phyloP scores from a whole-genome alignment of 106 monocot genomes.

The Platanthera guangdongensis region DNA sequence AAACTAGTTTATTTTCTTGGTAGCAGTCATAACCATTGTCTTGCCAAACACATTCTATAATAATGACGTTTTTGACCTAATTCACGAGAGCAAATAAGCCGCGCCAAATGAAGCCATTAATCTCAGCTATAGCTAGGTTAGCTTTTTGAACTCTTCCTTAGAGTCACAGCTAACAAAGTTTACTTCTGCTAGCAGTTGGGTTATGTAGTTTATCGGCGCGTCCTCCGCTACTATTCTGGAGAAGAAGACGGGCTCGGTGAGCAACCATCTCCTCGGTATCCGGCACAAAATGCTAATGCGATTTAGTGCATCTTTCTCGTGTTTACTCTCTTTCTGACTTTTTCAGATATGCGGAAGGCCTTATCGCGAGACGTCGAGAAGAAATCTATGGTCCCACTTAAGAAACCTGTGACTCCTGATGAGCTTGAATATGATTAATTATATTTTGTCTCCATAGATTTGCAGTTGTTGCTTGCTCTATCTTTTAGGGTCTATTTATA shows the following conservation, averaged over 20 bases:
- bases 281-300: neutral
- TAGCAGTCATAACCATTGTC: no score
- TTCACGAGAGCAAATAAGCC: no score
- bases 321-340: neutral
- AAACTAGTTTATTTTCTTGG: no score
- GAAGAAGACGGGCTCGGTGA: conserved; percentile 98
- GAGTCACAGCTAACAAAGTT: neutral
- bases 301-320: neutral
- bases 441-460: no score
- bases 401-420: conserved; percentile 76
- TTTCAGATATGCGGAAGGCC: conserved; percentile 95
- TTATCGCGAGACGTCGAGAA: conserved; percentile 76
- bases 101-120: neutral
- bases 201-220: conserved; percentile 85
- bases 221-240: conserved; percentile 96
- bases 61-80: no score
- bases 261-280: neutral
- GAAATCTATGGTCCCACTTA: conserved; percentile 82
- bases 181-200: conserved; percentile 48
- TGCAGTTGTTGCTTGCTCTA: no score
- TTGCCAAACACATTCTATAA: no score
- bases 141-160: neutral
- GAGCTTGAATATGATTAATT: conserved; percentile 87
- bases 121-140: neutral
- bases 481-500: no score